Conservation (phyloP, 2,329 filamentous ascomycete species). For the Aureobasidium vineae region DNA sequence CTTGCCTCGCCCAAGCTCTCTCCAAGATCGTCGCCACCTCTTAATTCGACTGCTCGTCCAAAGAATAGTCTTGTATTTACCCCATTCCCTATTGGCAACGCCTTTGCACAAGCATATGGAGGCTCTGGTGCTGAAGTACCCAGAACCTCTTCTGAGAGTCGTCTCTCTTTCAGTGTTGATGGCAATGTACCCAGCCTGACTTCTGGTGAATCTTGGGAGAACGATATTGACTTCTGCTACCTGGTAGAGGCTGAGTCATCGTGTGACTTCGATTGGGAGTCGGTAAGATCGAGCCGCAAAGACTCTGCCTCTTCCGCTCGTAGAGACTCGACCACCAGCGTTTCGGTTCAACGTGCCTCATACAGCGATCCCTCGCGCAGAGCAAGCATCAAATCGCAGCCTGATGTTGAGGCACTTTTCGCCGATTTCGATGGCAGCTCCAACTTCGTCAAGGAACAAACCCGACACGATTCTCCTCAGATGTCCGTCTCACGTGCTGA, state of each 20-base stretch:
- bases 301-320: constrained; percentile 23
- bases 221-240: constrained; percentile 62
- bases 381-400: constrained; percentile 18
- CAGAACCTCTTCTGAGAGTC: constrained; percentile 15
- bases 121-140: constrained; percentile 4
- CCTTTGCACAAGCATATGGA: constrained; percentile 22
- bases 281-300: constrained; percentile 28
- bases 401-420: constrained; percentile 20
- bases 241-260: constrained; percentile 60
- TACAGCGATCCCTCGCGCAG: constrained; percentile 6
- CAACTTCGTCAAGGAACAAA: constrained; percentile 14
- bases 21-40: constrained; percentile 3
- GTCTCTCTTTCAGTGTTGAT: constrained; percentile 24
- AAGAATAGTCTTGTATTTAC: constrained; percentile 9
- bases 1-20: background rate
- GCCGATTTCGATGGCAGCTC: constrained; percentile 24
- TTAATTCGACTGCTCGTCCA: background rate
- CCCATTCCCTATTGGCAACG: constrained; percentile 20
- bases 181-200: constrained; percentile 28
- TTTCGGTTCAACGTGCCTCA: constrained; percentile 6
- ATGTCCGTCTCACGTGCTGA: constrained; percentile 12
- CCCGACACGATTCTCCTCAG: constrained; percentile 12
- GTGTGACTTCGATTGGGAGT: constrained; percentile 59
- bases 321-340: constrained; percentile 25
- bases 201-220: constrained; percentile 57